Conservation (phyloP, 23 red algal genomes). For the Agarophyton chilense region DNA sequence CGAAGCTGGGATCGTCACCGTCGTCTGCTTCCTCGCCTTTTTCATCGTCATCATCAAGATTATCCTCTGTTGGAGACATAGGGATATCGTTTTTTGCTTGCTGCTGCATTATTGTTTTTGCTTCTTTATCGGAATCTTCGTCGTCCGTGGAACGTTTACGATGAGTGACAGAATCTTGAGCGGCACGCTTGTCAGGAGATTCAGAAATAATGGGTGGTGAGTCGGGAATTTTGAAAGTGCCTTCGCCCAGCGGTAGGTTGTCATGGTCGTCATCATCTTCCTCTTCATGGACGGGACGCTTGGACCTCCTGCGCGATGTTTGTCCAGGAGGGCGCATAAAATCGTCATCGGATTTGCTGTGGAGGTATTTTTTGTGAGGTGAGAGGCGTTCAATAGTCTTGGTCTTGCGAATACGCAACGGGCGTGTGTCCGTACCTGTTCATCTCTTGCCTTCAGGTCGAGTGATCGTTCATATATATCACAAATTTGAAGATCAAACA, state of each 20-base stretch:
- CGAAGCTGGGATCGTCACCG: not conserved
- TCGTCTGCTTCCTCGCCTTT: not conserved
- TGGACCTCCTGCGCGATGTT: not conserved
- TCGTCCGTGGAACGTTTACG: not conserved
- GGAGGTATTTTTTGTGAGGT: too few relatives aligned
- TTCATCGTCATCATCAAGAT: not conserved
- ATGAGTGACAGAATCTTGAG: not conserved
- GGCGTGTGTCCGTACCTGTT: constrained; percentile 17
- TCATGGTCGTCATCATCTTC: constrained; percentile 35
- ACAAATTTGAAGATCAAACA: constrained; percentile 15
- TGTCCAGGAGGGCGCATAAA: not conserved
- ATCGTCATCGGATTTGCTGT: too few relatives aligned
- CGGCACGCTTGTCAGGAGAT: not conserved
- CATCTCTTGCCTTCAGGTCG: constrained; percentile 31
- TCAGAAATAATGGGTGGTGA: not conserved
- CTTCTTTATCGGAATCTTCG: not conserved
- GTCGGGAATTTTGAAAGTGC: not conserved
- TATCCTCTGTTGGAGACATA: not conserved
- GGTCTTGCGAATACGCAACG: not conserved
- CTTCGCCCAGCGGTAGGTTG: not conserved
- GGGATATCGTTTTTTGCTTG: not conserved
- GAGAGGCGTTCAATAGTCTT: constrained; percentile 4
- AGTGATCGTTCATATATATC: constrained; percentile 35
- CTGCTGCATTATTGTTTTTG: not conserved
- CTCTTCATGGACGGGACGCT: constrained; percentile 3